phyloP scores from a whole-genome alignment of 495 filamentous ascomycete species.

The Cairneyella variabilis region DNA sequence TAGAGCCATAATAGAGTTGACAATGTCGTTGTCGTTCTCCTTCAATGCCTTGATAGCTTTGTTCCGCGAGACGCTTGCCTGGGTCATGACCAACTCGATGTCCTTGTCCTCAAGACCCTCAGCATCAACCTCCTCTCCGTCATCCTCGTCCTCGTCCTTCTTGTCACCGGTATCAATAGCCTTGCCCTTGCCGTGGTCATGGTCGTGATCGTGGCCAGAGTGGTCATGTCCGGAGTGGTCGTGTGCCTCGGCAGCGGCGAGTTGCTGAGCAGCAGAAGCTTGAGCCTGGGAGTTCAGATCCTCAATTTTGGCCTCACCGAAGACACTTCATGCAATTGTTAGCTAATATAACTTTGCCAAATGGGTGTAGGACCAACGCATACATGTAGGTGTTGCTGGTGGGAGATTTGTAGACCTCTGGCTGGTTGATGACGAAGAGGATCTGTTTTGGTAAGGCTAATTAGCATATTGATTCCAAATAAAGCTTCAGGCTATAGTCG shows the following conservation, averaged over 20 bases:
- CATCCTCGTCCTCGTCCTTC: conserved; percentile 89
- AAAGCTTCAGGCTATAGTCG: no score
- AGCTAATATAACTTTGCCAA: neutral
- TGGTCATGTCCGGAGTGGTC: conserved; percentile 64
- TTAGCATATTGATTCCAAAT: no score
- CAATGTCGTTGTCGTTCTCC: conserved; percentile 99
- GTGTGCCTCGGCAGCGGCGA: conserved; percentile 64
- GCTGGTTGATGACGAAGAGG: conserved; percentile 98
- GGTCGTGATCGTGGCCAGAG: conserved; percentile 45
- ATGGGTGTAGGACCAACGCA: conserved; percentile 30
- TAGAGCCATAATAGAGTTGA: conserved; percentile 99
- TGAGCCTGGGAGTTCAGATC: conserved; percentile 97
- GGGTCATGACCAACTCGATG: conserved; percentile 97
- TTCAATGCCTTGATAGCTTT: conserved; percentile 98
- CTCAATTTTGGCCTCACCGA: conserved; percentile 99
- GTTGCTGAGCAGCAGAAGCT: conserved; percentile 87
- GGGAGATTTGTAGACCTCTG: conserved; percentile 98
- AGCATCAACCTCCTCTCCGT: conserved; percentile 93
- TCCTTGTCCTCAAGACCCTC: conserved; percentile 95
- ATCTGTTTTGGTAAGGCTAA: conserved; percentile 54
- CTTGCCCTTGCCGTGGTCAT: conserved; percentile 71
- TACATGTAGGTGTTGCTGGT: conserved; percentile 99
- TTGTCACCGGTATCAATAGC: conserved; percentile 65
- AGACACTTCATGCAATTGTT: conserved; percentile 63
- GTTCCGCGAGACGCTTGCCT: conserved; percentile 92